Conservation (phyloP, 495 filamentous ascomycete species). For the Trichoderma parareesei region DNA sequence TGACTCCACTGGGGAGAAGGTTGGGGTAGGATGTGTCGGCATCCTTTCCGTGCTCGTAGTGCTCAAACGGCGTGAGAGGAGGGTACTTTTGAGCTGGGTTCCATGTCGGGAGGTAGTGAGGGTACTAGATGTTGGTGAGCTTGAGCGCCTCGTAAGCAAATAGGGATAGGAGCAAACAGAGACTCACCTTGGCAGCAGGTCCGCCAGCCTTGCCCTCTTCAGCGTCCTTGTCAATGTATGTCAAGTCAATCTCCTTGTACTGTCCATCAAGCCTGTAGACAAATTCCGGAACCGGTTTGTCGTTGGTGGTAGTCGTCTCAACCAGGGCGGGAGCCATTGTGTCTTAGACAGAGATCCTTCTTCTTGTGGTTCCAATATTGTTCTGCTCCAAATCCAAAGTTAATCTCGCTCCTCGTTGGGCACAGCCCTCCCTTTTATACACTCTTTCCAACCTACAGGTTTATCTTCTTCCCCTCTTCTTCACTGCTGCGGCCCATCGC, state of each 20-base stretch:
- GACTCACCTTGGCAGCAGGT: slow-evolving; percentile 34
- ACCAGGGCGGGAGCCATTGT: slow-evolving; percentile 49
- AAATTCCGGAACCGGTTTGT: slow-evolving; percentile 16
- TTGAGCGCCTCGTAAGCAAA: too few relatives aligned
- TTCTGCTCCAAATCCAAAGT: not conserved
- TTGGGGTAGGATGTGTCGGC: slow-evolving; percentile 62
- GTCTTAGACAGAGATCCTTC: not conserved
- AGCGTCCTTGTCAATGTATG: slow-evolving; percentile 41
- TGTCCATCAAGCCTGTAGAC: slow-evolving; percentile 33
- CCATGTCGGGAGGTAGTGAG: slow-evolving; percentile 73
- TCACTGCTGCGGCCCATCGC: slow-evolving; percentile 19
- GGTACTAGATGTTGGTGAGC: slow-evolving; percentile 45
- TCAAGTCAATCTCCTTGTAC: slow-evolving; percentile 54
- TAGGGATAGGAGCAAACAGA: slow-evolving; percentile 11
- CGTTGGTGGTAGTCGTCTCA: slow-evolving; percentile 28
- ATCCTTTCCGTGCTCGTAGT: slow-evolving; percentile 64
- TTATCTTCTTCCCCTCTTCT: too few relatives aligned
- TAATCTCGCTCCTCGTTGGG: not conserved
- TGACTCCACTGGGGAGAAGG: slow-evolving; percentile 47
- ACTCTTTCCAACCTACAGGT: not conserved
- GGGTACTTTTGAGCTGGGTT: slow-evolving; percentile 51
- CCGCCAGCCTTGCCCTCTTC: slow-evolving; percentile 40
- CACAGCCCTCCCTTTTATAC: slow-evolving; percentile 4
- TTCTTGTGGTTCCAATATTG: not conserved
- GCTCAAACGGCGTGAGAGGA: slow-evolving; percentile 59